Evolutionary conservation across 805 yeast species (phyloP).

Genomic region (Wickerhamiella spandovensis): DNA sequence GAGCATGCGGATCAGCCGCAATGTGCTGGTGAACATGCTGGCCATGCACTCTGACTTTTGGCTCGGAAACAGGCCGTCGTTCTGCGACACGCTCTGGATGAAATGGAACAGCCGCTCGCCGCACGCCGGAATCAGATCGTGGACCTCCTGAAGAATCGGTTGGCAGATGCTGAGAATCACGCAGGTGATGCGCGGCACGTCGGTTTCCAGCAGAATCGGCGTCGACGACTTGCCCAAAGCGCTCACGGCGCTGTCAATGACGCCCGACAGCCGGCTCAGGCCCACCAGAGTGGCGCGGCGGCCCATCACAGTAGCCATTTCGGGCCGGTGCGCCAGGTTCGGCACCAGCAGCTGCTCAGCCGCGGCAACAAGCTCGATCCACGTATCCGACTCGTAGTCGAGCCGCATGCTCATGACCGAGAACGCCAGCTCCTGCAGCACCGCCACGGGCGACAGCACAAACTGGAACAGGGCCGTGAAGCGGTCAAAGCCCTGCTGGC

Average conservation of each 20-base stretch:
- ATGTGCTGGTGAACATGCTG: background rate
- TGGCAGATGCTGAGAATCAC: background rate
- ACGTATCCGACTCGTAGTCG: background rate
- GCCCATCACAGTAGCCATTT: background rate
- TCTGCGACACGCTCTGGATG: background rate
- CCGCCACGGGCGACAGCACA: background rate
- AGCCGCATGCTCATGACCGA: background rate
- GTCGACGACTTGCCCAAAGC: background rate
- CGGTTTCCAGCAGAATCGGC: background rate
- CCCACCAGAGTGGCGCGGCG: background rate
- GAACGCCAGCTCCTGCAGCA: background rate
- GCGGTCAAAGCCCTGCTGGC: background rate
- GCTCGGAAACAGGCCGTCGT: background rate
- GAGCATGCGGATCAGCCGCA: background rate
- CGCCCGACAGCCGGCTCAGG: background rate
- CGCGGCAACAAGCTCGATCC: background rate
- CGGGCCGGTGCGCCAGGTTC: background rate
- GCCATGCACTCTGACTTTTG: background rate
- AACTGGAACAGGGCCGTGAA: background rate
- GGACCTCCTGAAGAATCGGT: background rate
- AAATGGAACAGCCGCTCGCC: background rate
- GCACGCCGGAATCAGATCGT: background rate
- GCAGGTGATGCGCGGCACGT: background rate
- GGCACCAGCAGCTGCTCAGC: background rate
- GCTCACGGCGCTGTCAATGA: background rate